Evolutionary conservation across 192 early-diverging fungal genomes (phyloP), one percentile per base, ranked within the genome.

Genomic region (Backusella psychrophila): DNA sequence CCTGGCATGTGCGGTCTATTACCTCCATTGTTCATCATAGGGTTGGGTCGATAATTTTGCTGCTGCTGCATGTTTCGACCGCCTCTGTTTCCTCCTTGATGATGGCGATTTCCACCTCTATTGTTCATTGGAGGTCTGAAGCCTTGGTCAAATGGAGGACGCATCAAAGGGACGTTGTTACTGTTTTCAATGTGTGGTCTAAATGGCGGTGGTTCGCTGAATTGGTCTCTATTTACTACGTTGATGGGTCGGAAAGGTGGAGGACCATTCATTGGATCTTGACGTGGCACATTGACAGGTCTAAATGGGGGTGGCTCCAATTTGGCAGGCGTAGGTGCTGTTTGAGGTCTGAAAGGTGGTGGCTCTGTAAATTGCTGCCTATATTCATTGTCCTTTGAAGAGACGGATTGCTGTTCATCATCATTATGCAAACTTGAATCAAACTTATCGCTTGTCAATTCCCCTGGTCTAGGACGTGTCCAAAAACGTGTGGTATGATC

Each of bases 401-500:
- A 77, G 9, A 70, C 71, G 15, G 81, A 79, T 56, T 78, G 82
- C 33, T 78, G 52, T 66, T 87, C 86, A 34, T 86, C 89, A 1
- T 84, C 82, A 66, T 75, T 81, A 31, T 86, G 85, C 42, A 83
- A 81, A 49, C 86, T 83, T 31, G 85, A 84, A 63, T 87, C 85
- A 26, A 87, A 90, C 46, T 88, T 90, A 73, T 90, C 89, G 70
- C 79, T 78, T 67, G 77, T 82, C 26, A 81, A 78, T 46, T 90
- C 89, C 66, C 94, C 98, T 6, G 98, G 98, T 17, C 98, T 86
- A 38, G 95, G 94, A 29, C 97, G 86, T 21, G 94, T 93, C 97
- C 97, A 99, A 78, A 98, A 98, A 29, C 94, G 90, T 12, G 97
- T 98, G 0, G 96, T 93, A 72, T 97, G 94, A 79, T 99, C 98